These are phyloP conservation scores for Paraconiothyrium sp. DNA, from an alignment of 2,329 filamentous ascomycete species.

Conservation along the genomic window DNA sequence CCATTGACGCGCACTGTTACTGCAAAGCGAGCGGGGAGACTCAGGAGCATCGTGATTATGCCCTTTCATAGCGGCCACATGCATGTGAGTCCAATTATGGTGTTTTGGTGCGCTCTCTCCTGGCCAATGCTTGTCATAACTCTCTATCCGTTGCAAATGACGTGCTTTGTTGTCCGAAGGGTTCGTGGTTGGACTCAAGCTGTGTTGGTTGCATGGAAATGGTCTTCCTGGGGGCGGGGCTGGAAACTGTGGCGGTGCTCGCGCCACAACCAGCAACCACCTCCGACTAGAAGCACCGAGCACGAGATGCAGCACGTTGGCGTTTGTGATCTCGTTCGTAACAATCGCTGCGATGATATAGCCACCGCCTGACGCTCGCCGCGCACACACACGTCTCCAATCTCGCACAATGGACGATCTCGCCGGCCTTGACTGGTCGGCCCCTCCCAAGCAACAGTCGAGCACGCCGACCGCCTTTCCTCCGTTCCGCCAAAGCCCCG, in stretches of 20 bases:
- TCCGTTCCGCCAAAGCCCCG: constrained; percentile 49
- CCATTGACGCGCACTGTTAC: not conserved
- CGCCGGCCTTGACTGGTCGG: constrained; percentile 59
- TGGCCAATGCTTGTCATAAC: not conserved
- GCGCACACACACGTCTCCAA: constrained; percentile 6
- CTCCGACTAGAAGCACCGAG: constrained; percentile 9
- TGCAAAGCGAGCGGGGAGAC: not conserved
- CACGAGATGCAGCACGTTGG: constrained; percentile 11
- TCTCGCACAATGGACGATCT: constrained; percentile 59
- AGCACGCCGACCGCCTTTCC: constrained; percentile 43
- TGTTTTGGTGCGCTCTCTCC: not conserved
- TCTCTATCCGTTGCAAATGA: not conserved
- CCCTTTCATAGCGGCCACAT: not conserved
- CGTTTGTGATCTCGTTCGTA: constrained; percentile 17
- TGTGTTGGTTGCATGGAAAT: not conserved
- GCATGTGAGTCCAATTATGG: not conserved
- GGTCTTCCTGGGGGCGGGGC: constrained; percentile 1
- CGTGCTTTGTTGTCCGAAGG: not conserved
- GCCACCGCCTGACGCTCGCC: constrained; percentile 20
- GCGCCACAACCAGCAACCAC: constrained; percentile 1
- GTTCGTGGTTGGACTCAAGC: not conserved
- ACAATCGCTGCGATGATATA: constrained; percentile 35
- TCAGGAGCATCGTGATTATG: not conserved
- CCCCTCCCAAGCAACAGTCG: constrained; percentile 39
- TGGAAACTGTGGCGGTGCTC: constrained; percentile 8